These are phyloP conservation scores for Ramularia collo-cygni DNA, from an alignment of 2,329 filamentous ascomycete species.

Conservation along the genomic window DNA sequence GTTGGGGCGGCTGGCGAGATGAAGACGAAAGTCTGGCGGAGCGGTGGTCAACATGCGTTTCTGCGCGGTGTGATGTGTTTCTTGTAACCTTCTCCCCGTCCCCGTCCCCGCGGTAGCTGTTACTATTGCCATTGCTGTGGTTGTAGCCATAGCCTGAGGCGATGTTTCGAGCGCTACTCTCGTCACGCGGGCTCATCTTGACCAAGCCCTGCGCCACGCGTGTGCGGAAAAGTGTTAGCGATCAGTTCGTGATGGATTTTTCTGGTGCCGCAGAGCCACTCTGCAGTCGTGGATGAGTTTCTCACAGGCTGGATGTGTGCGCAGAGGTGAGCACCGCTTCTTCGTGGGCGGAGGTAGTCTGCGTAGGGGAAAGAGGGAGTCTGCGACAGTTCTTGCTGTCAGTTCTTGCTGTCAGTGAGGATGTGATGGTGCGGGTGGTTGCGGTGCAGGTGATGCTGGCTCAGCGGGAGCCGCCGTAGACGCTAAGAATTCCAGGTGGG, in stretches of 20 bases:
- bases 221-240: conserved; percentile 24
- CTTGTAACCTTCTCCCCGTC: conserved; percentile 73
- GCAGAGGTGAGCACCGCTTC: background rate
- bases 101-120: conserved; percentile 60
- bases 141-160: conserved; percentile 69
- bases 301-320: conserved; percentile 24
- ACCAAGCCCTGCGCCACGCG: conserved; percentile 18
- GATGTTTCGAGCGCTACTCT: too few species aligned
- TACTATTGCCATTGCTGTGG: too few species aligned
- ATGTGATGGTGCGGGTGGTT: too few species aligned
- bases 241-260: conserved; percentile 9
- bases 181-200: conserved; percentile 32
- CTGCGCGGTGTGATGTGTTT: conserved; percentile 61
- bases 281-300: conserved; percentile 18
- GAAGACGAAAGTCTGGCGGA: conserved; percentile 61
- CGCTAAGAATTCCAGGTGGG: too few species aligned
- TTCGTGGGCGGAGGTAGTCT: too few species aligned
- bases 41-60: conserved; percentile 78
- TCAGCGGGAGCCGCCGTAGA: too few species aligned
- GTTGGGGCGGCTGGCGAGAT: conserved; percentile 26
- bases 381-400: too few species aligned
- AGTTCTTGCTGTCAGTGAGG: too few species aligned
- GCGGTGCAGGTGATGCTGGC: too few species aligned
- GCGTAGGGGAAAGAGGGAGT: too few species aligned
- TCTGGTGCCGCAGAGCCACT: conserved; percentile 22